phyloP scores from a whole-genome alignment of 2,329 filamentous ascomycete species.

The Colletotrichum sp. region DNA sequence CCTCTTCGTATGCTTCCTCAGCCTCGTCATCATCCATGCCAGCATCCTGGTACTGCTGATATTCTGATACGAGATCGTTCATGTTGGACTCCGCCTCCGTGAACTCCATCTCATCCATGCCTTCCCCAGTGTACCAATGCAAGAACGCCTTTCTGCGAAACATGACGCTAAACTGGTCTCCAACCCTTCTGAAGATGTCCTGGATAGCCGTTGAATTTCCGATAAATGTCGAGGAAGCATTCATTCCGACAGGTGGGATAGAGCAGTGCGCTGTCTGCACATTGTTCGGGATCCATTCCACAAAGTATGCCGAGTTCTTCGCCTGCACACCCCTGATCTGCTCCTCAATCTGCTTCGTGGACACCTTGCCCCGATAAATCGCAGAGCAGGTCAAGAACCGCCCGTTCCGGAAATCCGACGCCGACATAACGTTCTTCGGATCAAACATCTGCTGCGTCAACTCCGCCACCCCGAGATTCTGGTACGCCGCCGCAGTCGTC shows the following conservation, averaged over 20 bases:
- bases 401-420: constrained; percentile 98
- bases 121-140: constrained; percentile 99
- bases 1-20: constrained; percentile 86
- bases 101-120: constrained; percentile 99
- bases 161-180: constrained; percentile 99
- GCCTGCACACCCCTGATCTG: constrained; percentile 99
- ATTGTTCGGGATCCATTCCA: constrained; percentile 99
- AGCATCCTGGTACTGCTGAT: constrained; percentile 99
- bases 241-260: constrained; percentile 93
- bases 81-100: constrained; percentile 99
- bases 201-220: constrained; percentile 99
- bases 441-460: constrained; percentile 99
- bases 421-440: constrained; percentile 99
- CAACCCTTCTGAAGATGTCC: constrained; percentile 99
- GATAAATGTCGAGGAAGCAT: constrained; percentile 99
- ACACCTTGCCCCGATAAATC: constrained; percentile 99
- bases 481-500: constrained; percentile 84
- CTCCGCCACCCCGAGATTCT: constrained; percentile 95
- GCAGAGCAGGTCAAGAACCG: constrained; percentile 99
- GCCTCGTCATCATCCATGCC: constrained; percentile 91
- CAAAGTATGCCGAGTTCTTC: constrained; percentile 99
- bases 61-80: constrained; percentile 99
- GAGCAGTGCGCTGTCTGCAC: constrained; percentile 99
- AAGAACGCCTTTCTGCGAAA: constrained; percentile 99
- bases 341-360: constrained; percentile 99